These are phyloP conservation scores for Wickerhamiella sergipiensis DNA, from an alignment of 805 yeast genomes.

Conservation along the genomic window DNA sequence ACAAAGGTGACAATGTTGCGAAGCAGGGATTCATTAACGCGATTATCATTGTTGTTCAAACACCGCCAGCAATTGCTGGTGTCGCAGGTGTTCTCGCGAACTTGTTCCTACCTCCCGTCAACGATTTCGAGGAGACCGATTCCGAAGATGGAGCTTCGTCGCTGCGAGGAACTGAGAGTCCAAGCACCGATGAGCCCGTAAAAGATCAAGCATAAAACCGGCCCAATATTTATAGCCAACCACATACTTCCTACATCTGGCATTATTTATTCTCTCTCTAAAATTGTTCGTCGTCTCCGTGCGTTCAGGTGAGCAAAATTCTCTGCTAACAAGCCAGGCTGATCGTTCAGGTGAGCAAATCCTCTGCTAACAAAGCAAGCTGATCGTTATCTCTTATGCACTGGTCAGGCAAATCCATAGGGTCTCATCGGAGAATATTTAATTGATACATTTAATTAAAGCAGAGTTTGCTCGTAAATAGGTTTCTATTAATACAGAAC, in stretches of 20 bases:
- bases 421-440: no score
- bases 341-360: no score
- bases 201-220: not conserved
- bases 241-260: not conserved
- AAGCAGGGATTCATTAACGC: constrained; percentile 55
- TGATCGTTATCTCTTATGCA: no score
- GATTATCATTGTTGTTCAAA: constrained; percentile 53
- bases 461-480: no score
- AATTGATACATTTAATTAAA: no score
- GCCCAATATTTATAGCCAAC: no score
- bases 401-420: no score
- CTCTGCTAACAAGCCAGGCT: no score
- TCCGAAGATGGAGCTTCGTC: not conserved
- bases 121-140: constrained; percentile 8
- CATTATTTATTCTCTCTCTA: not conserved
- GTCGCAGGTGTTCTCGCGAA: constrained; percentile 49
- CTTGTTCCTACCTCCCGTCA: constrained; percentile 46
- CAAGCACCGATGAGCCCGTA: not conserved
- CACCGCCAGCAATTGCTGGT: constrained; percentile 62
- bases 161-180: not conserved
- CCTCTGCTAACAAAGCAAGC: no score
- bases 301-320: no score
- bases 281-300: no score
- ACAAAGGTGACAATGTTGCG: constrained; percentile 43
- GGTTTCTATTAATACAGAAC: no score